These are phyloP conservation scores for Globisporangium spiculum DNA, from an alignment of 352 stramenopile species.

Conservation along the genomic window DNA sequence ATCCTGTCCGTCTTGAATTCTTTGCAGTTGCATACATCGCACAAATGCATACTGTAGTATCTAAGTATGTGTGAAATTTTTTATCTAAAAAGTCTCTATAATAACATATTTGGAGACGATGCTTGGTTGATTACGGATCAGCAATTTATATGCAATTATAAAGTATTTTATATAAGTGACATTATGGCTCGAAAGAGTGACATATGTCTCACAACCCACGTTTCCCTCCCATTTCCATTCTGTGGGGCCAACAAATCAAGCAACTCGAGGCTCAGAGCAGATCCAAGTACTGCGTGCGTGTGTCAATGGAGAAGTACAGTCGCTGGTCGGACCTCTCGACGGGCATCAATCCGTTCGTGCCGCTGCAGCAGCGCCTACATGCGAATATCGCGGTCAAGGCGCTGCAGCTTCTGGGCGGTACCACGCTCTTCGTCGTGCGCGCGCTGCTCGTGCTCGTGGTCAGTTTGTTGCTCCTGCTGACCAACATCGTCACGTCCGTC, in stretches of 20 bases:
- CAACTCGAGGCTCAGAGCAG: background rate
- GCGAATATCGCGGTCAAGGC: constrained; percentile 34
- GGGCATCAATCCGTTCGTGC: constrained; percentile 86
- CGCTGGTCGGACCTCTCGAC: constrained; percentile 84
- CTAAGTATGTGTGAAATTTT: background rate
- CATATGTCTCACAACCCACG: background rate
- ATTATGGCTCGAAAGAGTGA: background rate
- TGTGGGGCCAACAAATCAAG: background rate
- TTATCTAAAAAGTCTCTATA: background rate
- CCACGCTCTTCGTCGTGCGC: constrained; percentile 46
- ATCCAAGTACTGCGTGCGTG: background rate
- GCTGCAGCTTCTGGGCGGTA: constrained; percentile 44
- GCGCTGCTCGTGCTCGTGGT: constrained; percentile 48
- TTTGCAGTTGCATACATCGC: background rate
- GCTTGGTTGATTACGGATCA: background rate
- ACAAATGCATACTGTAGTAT: background rate
- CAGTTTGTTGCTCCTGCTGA: constrained; percentile 34
- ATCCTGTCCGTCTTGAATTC: background rate
- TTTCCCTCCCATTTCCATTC: background rate
- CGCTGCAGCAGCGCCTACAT: constrained; percentile 58
- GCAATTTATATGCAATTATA: background rate
- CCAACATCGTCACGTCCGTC: constrained; percentile 54
- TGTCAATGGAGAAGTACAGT: constrained; percentile 82
- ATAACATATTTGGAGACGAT: background rate
- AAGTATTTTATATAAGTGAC: background rate